Conservation (phyloP, 78 protist species). For the Protostelium mycophagum region DNA sequence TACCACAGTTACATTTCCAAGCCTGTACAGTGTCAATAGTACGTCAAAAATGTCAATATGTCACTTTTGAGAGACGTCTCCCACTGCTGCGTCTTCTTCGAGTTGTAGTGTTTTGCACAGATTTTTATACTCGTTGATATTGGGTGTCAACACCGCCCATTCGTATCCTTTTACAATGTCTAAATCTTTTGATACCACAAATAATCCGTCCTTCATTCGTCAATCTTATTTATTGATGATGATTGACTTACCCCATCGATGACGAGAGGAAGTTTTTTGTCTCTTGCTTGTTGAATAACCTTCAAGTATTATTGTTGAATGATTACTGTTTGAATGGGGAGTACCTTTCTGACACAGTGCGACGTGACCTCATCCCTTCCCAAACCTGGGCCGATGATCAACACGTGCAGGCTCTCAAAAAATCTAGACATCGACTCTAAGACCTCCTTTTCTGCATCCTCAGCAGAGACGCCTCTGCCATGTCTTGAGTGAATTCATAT, state of each 20-base stretch:
- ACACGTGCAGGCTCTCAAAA: conserved; percentile 32
- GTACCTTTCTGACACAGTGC: conserved; percentile 33
- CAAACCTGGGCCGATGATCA: conserved; percentile 80
- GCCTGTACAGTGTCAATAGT: neutral
- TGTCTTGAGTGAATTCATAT: neutral
- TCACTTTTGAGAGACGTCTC: neutral
- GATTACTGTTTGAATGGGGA: neutral
- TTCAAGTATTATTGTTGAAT: neutral
- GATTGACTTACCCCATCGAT: conserved; percentile 21
- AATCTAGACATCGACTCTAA: neutral
- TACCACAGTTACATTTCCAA: conserved; percentile 58
- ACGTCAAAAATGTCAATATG: neutral
- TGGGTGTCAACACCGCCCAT: conserved; percentile 72
- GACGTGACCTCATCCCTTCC: conserved; percentile 43
- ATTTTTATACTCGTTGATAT: conserved; percentile 40
- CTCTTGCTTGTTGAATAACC: neutral
- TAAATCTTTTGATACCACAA: conserved; percentile 27
- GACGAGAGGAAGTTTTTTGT: conserved; percentile 7
- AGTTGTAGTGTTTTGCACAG: conserved; percentile 7
- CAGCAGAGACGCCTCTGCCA: neutral
- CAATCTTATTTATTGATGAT: neutral
- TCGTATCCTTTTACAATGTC: conserved; percentile 33
- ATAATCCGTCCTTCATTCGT: conserved; percentile 58
- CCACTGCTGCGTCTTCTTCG: conserved; percentile 1
- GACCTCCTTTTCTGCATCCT: neutral